Evolutionary conservation across 1,139 yeast species (phyloP).

Genomic region (Yamadazyma diospyri): DNA sequence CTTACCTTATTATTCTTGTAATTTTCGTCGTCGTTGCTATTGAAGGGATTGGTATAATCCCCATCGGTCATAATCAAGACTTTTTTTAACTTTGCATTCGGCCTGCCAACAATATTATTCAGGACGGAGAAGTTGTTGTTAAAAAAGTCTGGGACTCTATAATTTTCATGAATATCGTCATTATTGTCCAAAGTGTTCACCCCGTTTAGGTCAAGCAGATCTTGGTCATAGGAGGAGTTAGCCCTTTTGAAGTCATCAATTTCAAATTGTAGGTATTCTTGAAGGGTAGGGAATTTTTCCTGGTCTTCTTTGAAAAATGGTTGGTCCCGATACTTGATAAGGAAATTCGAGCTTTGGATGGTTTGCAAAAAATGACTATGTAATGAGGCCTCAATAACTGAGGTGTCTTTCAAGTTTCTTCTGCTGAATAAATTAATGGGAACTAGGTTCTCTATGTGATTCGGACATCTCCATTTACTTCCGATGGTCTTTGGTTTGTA

Average conservation of each 20-base stretch:
- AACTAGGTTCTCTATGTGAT: slow-evolving; percentile 64
- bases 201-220: slow-evolving; percentile 13
- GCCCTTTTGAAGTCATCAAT: slow-evolving; percentile 19
- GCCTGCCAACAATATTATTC: slow-evolving; percentile 43
- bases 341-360: slow-evolving; percentile 50
- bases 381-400: slow-evolving; percentile 48
- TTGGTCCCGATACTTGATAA: slow-evolving; percentile 64
- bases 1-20: slow-evolving; percentile 9
- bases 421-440: slow-evolving; percentile 28
- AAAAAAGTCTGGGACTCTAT: slow-evolving; percentile 43
- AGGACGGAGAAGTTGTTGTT: slow-evolving; percentile 38
- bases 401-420: slow-evolving; percentile 54
- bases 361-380: slow-evolving; percentile 33
- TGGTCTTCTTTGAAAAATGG: slow-evolving; percentile 37
- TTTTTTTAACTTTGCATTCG: slow-evolving; percentile 24
- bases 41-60: slow-evolving; percentile 20
- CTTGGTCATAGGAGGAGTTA: slow-evolving; percentile 15
- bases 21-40: slow-evolving; percentile 13
- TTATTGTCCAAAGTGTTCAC: slow-evolving; percentile 18
- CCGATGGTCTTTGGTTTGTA: slow-evolving; percentile 75
- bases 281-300: slow-evolving; percentile 22
- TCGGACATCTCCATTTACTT: slow-evolving; percentile 90
- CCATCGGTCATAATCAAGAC: slow-evolving; percentile 34
- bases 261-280: slow-evolving; percentile 31
- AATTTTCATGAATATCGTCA: slow-evolving; percentile 22